A percentile compares a stretch with the other conserved stretches of the same genome.
These are phyloP conservation scores for Fusarium oligoseptatum DNA, from an alignment of 2,329 filamentous ascomycete genomes.

Conservation along the genomic window DNA sequence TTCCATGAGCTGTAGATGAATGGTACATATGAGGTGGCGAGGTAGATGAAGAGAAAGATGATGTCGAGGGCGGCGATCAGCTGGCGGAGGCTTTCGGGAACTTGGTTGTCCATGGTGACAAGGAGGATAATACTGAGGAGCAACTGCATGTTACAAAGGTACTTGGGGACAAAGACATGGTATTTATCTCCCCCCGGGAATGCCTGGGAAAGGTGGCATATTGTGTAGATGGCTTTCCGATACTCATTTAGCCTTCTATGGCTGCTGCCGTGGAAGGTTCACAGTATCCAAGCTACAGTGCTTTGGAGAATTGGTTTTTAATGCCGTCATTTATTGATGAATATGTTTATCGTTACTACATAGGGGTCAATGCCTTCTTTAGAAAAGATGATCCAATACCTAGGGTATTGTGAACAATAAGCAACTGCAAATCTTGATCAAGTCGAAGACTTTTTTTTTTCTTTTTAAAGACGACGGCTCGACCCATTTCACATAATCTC, in stretches of 20 bases:
- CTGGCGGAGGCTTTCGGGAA: neutral
- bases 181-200: neutral
- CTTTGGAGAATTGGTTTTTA: neutral
- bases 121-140: neutral
- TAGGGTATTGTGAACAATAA: neutral
- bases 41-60: neutral
- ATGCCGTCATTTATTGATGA: neutral
- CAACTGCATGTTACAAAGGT: neutral
- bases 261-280: neutral
- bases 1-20: conserved; percentile 1
- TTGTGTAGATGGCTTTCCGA: neutral
- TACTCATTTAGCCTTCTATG: neutral
- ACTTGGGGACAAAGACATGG: neutral
- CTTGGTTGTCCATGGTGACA: neutral
- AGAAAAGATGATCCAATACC: neutral
- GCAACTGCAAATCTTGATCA: neutral
- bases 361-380: neutral
- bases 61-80: neutral
- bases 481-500: neutral
- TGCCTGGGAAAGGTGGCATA: neutral
- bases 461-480: too few relatives aligned
- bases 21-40: neutral
- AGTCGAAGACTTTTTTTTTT: too few relatives aligned
- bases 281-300: neutral
- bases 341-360: neutral